Percentiles rank a stretch among this genome's conserved stretches.
Conservation (phyloP, 768 basidiomycete species). For the Asterophora lycoperdoides region DNA sequence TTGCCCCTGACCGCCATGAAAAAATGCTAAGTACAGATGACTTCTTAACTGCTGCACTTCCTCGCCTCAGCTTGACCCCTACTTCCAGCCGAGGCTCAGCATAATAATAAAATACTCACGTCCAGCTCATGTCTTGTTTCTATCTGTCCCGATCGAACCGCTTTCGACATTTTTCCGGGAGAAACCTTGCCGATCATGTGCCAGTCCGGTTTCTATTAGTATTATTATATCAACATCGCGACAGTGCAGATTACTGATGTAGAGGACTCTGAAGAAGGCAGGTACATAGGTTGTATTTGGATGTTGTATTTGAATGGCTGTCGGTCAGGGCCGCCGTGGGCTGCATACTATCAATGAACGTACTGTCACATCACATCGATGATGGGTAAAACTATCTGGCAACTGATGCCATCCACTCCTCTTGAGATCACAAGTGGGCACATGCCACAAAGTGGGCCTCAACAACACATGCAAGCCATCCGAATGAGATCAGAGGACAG, state of each 20-base stretch:
- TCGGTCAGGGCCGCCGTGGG: slow-evolving; percentile 7
- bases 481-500: too few species aligned
- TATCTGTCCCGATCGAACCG: neutral
- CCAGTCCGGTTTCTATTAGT: slow-evolving; percentile 6
- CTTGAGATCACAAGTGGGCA: slow-evolving; percentile 1
- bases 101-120: too few species aligned
- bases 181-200: neutral
- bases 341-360: slow-evolving; percentile 1
- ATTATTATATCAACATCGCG: slow-evolving; percentile 5
- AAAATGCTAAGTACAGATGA: too few species aligned
- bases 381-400: slow-evolving; percentile 3
- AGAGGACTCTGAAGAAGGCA: neutral
- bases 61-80: too few species aligned
- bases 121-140: too few species aligned
- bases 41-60: too few species aligned
- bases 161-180: neutral
- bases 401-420: neutral
- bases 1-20: too few species aligned
- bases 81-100: too few species aligned
- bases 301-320: neutral
- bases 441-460: slow-evolving; percentile 5
- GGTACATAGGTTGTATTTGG: neutral
- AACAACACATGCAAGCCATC: slow-evolving; percentile 6
- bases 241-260: neutral
- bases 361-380: slow-evolving; percentile 7